phyloP scores from a whole-genome alignment of 2,329 filamentous ascomycete genomes.

The Colletotrichum agaves region DNA sequence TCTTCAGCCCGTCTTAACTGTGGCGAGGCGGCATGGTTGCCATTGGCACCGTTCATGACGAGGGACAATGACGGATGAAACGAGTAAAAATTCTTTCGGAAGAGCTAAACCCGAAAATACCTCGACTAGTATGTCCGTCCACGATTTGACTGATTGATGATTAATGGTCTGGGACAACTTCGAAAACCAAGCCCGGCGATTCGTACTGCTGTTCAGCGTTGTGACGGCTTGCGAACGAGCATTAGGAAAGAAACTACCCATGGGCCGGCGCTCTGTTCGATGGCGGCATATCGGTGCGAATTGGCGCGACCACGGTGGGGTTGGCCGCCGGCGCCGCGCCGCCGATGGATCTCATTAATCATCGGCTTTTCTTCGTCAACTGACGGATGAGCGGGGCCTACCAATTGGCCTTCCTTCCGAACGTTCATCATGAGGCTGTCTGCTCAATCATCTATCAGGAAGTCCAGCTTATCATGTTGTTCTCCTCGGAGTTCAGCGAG shows the following conservation, averaged over 20 bases:
- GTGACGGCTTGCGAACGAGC: neutral
- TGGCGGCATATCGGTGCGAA: slow-evolving; percentile 33
- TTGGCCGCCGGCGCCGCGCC: slow-evolving; percentile 13
- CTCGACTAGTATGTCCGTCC: neutral
- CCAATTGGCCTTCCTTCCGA: neutral
- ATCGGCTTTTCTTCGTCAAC: slow-evolving; percentile 9
- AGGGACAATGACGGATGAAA: neutral
- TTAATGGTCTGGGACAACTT: neutral
- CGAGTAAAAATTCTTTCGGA: slow-evolving; percentile 15
- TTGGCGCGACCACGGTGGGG: slow-evolving; percentile 23
- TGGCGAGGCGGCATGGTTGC: slow-evolving; percentile 19
- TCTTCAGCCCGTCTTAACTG: slow-evolving; percentile 54
- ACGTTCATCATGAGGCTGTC: too few species aligned
- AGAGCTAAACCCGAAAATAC: neutral
- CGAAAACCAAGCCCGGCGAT: neutral
- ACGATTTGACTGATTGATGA: neutral
- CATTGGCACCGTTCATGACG: slow-evolving; percentile 35
- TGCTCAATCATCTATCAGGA: too few species aligned
- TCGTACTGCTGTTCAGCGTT: neutral
- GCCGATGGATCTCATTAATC: slow-evolving; percentile 29
- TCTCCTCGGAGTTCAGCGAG: neutral
- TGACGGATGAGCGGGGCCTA: neutral
- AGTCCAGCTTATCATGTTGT: too few species aligned
- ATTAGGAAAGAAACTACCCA: slow-evolving; percentile 20
- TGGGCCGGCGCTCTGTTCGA: slow-evolving; percentile 3